A percentile compares a stretch with the other conserved stretches of the same genome.
Evolutionary conservation across 371 early-diverging fungal genomes (phyloP).

Genomic region (Mucor irregularis): DNA sequence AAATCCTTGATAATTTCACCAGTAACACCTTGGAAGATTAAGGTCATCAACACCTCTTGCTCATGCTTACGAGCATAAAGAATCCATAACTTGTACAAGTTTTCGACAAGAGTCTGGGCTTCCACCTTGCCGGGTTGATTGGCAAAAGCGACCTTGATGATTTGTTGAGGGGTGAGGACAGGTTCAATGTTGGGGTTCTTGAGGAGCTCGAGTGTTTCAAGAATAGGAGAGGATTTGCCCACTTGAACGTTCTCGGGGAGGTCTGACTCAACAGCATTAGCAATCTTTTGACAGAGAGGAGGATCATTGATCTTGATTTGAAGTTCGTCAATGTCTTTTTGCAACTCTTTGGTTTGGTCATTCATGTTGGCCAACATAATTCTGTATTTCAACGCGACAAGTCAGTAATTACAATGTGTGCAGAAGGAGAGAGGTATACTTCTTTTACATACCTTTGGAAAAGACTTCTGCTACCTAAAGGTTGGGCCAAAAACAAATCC

Average conservation of each 20-base stretch:
- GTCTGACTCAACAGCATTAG: slow-evolving; percentile 51
- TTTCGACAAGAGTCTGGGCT: slow-evolving; percentile 33
- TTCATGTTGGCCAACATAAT: slow-evolving; percentile 56
- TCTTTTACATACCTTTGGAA: slow-evolving; percentile 51
- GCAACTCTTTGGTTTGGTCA: slow-evolving; percentile 51
- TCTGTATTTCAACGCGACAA: slow-evolving; percentile 12
- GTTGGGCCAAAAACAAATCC: slow-evolving; percentile 67
- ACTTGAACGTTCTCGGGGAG: slow-evolving; percentile 11
- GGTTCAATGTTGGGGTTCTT: slow-evolving; percentile 48
- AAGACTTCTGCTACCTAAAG: slow-evolving; percentile 62
- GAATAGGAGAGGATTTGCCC: slow-evolving; percentile 4
- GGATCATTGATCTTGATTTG: slow-evolving; percentile 50
- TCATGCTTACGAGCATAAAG: slow-evolving; percentile 56
- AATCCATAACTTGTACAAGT: slow-evolving; percentile 50
- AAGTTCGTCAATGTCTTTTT: slow-evolving; percentile 53
- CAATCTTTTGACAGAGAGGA: slow-evolving; percentile 55
- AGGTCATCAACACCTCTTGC: slow-evolving; percentile 53
- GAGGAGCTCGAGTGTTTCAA: slow-evolving; percentile 40
- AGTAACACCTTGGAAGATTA: slow-evolving; percentile 66
- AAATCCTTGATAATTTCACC: slow-evolving; percentile 65
- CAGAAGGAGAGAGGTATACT: neutral
- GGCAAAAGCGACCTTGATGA: slow-evolving; percentile 33
- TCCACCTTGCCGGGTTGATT: slow-evolving; percentile 22
- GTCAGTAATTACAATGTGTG: neutral
- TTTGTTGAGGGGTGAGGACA: slow-evolving; percentile 41